Evolutionary conservation across 345 rosid genomes (phyloP).

Genomic region (Bruguiera sexangula): DNA sequence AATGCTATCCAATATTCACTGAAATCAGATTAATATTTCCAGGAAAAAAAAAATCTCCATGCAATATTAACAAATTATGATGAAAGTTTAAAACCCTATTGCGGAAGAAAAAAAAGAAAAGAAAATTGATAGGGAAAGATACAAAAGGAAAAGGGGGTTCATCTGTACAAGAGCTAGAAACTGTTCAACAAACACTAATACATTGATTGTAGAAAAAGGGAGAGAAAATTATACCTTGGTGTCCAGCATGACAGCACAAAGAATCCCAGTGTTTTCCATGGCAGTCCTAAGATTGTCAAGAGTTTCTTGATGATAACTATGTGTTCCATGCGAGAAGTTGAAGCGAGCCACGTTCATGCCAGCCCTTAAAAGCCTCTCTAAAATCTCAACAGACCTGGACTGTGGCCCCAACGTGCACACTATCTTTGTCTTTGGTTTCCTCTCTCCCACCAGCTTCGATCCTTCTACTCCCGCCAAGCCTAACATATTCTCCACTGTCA

Average conservation of each 20-base stretch:
- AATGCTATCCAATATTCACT: no score
- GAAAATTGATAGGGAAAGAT: no score
- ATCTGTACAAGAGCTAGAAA: no score
- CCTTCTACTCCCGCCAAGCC: slow-evolving; percentile 1
- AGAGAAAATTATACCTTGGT: slow-evolving; percentile 52
- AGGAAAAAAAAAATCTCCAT: no score
- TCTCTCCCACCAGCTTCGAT: slow-evolving; percentile 6
- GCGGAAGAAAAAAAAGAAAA: no score
- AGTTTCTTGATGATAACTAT: slow-evolving; percentile 84
- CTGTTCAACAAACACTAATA: background rate
- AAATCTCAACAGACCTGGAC: slow-evolving; percentile 71
- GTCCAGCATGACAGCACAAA: slow-evolving; percentile 96
- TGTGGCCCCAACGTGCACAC: slow-evolving; percentile 94
- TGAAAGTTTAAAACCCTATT: no score
- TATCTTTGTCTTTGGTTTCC: slow-evolving; percentile 84
- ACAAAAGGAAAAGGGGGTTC: no score
- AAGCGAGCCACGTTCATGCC: slow-evolving; percentile 59
- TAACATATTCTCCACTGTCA: slow-evolving; percentile 6
- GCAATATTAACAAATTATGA: no score
- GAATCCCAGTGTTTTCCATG: slow-evolving; percentile 84
- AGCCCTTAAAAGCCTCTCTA: slow-evolving; percentile 77
- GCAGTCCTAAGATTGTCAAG: slow-evolving; percentile 79
- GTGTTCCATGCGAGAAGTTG: slow-evolving; percentile 97
- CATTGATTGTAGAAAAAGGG: background rate
- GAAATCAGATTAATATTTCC: no score